A percentile compares a stretch with the other conserved stretches of the same genome.
phyloP scores from a whole-genome alignment of 192 early-diverging fungal genomes.

The Linnemannia exigua region DNA sequence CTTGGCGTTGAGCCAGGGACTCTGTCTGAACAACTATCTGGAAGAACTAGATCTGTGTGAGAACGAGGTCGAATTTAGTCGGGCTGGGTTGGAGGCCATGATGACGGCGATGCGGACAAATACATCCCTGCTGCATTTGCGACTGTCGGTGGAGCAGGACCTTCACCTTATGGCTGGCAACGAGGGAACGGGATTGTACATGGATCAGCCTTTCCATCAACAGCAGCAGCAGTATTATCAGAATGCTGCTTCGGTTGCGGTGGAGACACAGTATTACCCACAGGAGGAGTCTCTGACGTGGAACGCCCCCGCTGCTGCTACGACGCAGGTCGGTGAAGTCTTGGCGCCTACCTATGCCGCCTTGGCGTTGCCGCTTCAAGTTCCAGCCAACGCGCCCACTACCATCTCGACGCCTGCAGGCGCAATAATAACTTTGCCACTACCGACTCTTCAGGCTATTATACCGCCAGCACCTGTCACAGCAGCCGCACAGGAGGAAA shows the following conservation, averaged over 20 bases:
- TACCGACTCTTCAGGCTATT: neutral
- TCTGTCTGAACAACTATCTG: slow-evolving; percentile 27
- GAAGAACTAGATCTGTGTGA: slow-evolving; percentile 52
- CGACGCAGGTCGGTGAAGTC: slow-evolving; percentile 25
- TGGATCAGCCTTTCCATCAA: neutral
- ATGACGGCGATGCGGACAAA: slow-evolving; percentile 40
- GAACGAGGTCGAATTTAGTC: slow-evolving; percentile 39
- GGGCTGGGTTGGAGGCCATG: slow-evolving; percentile 38
- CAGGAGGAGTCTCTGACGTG: neutral
- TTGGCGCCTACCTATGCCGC: slow-evolving; percentile 33
- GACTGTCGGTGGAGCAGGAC: slow-evolving; percentile 29
- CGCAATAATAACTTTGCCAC: neutral
- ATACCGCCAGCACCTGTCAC: neutral
- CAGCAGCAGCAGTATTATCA: slow-evolving; percentile 8
- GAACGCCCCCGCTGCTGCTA: neutral
- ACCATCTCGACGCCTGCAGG: neutral
- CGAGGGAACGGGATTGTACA: slow-evolving; percentile 2
- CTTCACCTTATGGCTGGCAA: slow-evolving; percentile 2
- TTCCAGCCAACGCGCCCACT: slow-evolving; percentile 4
- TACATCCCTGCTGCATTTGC: slow-evolving; percentile 29
- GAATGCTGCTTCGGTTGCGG: neutral
- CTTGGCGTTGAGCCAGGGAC: slow-evolving; percentile 33
- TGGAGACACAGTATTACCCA: neutral
- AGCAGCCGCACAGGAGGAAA: neutral
- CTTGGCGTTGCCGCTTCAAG: slow-evolving; percentile 11